phyloP scores from a whole-genome alignment of 2,329 filamentous ascomycete species.

The Penicillium sp. region DNA sequence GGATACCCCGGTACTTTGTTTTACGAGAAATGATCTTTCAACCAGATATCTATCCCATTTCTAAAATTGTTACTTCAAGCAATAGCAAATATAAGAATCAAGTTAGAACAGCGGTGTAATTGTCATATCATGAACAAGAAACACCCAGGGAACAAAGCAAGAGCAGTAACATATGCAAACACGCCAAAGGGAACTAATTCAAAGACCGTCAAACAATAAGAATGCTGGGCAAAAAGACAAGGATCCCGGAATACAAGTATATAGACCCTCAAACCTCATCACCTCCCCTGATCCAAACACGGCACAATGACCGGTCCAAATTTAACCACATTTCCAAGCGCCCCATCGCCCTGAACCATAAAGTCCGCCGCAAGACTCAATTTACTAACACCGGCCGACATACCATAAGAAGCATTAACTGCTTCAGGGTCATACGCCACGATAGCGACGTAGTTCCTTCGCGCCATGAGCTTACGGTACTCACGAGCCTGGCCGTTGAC shows the following conservation, averaged over 20 bases:
- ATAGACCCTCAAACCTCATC: neutral
- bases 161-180: neutral
- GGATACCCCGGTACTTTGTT: no score
- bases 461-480: constrained; percentile 86
- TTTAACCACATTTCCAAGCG: constrained; percentile 80
- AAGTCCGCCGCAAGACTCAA: constrained; percentile 92
- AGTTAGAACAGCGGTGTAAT: neutral
- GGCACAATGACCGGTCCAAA: constrained; percentile 96
- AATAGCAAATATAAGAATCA: neutral
- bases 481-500: constrained; percentile 80
- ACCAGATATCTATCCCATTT: neutral
- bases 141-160: neutral
- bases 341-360: constrained; percentile 88
- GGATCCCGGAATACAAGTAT: neutral
- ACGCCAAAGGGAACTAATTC: constrained; percentile 1
- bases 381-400: constrained; percentile 44
- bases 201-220: neutral
- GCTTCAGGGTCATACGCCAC: constrained; percentile 92
- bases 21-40: neutral
- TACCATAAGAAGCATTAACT: constrained; percentile 51
- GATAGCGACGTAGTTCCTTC: constrained; percentile 87
- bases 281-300: constrained; percentile 67
- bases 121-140: neutral
- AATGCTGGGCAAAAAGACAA: constrained; percentile 2
- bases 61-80: neutral